phyloP scores from a whole-genome alignment of 2,329 filamentous ascomycete genomes.

The Fusarium sublunatum region DNA sequence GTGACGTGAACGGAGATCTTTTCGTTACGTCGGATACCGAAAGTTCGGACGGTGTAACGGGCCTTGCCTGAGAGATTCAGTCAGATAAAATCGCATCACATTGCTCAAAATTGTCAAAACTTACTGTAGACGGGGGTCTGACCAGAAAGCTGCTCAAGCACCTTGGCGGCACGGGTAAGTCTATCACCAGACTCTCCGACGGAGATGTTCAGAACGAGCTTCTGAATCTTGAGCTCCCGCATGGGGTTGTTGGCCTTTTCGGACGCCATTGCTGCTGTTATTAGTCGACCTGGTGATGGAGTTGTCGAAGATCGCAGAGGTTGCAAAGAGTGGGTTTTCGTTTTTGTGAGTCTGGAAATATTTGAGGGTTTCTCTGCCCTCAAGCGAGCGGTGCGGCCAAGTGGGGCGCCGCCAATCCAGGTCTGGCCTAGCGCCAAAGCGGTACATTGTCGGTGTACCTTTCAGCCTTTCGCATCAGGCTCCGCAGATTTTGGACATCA shows the following conservation, averaged over 20 bases:
- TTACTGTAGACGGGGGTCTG: slow-evolving; percentile 99
- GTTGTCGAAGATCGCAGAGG: slow-evolving; percentile 50
- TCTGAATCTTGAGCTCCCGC: slow-evolving; percentile 99
- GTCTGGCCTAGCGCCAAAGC: slow-evolving; percentile 43
- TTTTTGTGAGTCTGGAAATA: slow-evolving; percentile 54
- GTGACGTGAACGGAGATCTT: slow-evolving; percentile 99
- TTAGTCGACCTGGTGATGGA: slow-evolving; percentile 52
- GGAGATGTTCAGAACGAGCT: slow-evolving; percentile 99
- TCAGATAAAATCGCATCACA: slow-evolving; percentile 32
- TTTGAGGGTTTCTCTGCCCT: slow-evolving; percentile 58
- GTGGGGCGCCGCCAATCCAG: slow-evolving; percentile 22
- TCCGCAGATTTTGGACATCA: slow-evolving; percentile 59
- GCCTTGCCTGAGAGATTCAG: slow-evolving; percentile 80
- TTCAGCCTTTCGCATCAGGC: slow-evolving; percentile 56
- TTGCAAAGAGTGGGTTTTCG: slow-evolving; percentile 40
- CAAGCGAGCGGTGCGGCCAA: slow-evolving; percentile 45
- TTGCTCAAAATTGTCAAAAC: slow-evolving; percentile 49
- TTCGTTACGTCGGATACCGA: slow-evolving; percentile 99
- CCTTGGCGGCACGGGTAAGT: slow-evolving; percentile 99
- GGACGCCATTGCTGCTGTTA: slow-evolving; percentile 63
- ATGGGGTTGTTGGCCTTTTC: slow-evolving; percentile 98
- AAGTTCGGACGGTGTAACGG: slow-evolving; percentile 99
- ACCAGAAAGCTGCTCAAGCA: slow-evolving; percentile 99
- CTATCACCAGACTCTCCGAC: slow-evolving; percentile 99
- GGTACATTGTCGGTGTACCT: slow-evolving; percentile 51